Evolutionary conservation across 148 eudicot species (phyloP), one percentile per base, ranked within the genome.

Genomic region (Gaultheria prostrata): DNA sequence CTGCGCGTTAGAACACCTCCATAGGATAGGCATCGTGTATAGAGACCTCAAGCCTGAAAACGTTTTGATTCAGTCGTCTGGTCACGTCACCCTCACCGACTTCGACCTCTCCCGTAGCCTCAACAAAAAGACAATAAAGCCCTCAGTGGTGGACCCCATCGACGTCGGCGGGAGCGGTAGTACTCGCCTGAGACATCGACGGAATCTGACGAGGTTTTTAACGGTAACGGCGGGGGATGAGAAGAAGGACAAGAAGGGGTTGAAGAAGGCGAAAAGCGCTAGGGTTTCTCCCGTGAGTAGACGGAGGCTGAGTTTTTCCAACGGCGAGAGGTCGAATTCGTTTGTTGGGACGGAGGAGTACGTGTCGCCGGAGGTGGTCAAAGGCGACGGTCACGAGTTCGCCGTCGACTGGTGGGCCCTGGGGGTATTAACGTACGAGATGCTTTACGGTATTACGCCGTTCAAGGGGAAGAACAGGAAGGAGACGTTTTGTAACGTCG

Each of bases 321-420:
- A 76, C 56, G 89, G 92, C 3, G 89, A 89, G 80, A 85, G 94
- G 17, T 88, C 96, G 30, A 86, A 91, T 26, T 95, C 98, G 0
- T 95, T 95, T 35, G 95, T 94, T 0, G 98, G 98, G 0, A 94
- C 98, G 10, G 93, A 93, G 69, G 98, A 94, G 49, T 94, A 95
- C 84, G 92, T 95, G 1, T 87, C 98, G 21, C 98, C 98, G 80
- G 98, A 95, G 85, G 89, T 95, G 6, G 93, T 95, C 0, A 84
- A 89, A 6, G 98, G 95, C 0, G 93, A 90, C 13, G 93, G 95
- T 0, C 95, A 95, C 73, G 98, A 90, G 53, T 95, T 90, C 80
- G 88, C 91, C 24, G 97, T 95, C 2, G 98, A 95, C 45, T 95
- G 98, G 98, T 95, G 98, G 98, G 95, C 97, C 14, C 59, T 95